Evolutionary conservation across 2,329 filamentous ascomycete species (phyloP).

Genomic region (Fusarium tuaranense): DNA sequence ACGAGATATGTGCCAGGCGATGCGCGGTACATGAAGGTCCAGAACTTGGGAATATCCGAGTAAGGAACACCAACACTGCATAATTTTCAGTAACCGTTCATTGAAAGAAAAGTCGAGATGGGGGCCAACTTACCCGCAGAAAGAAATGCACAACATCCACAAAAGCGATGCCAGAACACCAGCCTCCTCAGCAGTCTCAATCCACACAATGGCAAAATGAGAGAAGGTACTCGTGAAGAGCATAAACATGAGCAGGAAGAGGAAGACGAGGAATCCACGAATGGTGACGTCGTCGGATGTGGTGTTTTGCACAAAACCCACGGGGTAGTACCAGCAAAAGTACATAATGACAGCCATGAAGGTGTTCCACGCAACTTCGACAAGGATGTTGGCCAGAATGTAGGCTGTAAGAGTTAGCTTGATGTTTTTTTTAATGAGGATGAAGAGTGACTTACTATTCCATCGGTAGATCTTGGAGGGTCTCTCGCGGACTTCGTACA

Average conservation of each 20-base stretch:
- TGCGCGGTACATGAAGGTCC: constrained; percentile 78
- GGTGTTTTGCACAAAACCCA: constrained; percentile 43
- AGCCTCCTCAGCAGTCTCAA: constrained; percentile 38
- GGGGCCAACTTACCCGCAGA: constrained; percentile 38
- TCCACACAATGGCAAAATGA: constrained; percentile 40
- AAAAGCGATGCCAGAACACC: constrained; percentile 54
- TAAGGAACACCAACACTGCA: constrained; percentile 69
- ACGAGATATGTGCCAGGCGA: constrained; percentile 78
- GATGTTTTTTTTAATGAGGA: neutral
- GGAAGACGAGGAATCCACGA: constrained; percentile 42
- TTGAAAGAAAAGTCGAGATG: neutral
- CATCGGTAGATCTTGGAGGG: constrained; percentile 71
- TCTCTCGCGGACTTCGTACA: constrained; percentile 77
- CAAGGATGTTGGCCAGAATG: constrained; percentile 40
- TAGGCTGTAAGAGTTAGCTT: constrained; percentile 28
- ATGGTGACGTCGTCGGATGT: constrained; percentile 32
- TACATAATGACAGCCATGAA: constrained; percentile 41
- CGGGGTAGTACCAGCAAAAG: constrained; percentile 46
- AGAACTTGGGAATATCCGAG: constrained; percentile 71
- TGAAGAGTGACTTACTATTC: constrained; percentile 30
- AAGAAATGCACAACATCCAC: constrained; percentile 43
- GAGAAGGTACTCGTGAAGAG: constrained; percentile 44
- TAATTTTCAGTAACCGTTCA: constrained; percentile 39
- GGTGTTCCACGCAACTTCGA: constrained; percentile 41
- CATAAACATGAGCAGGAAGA: constrained; percentile 43